Conservation (phyloP, 2,329 filamentous ascomycete species). For the Fusarium setosum region DNA sequence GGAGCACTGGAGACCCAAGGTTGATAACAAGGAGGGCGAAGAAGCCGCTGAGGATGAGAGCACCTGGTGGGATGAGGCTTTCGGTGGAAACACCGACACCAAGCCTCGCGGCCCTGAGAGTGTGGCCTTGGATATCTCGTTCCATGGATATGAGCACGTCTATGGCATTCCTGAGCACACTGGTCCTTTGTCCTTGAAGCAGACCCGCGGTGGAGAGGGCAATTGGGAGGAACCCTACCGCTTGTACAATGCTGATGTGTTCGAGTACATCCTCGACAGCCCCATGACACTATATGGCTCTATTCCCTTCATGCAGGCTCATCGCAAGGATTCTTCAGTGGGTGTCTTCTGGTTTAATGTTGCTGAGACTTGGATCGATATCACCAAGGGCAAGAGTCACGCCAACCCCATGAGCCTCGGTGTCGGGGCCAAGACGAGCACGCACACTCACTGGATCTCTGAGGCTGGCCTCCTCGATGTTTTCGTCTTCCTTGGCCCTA, state of each 20-base stretch:
- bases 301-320: slow-evolving; percentile 98
- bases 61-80: slow-evolving; percentile 98
- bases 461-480: slow-evolving; percentile 90
- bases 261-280: slow-evolving; percentile 96
- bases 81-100: slow-evolving; percentile 93
- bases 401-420: slow-evolving; percentile 84
- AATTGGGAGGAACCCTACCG: slow-evolving; percentile 92
- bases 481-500: slow-evolving; percentile 94
- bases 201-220: slow-evolving; percentile 88
- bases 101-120: slow-evolving; percentile 97
- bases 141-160: slow-evolving; percentile 91
- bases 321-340: slow-evolving; percentile 91
- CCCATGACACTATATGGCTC: slow-evolving; percentile 99
- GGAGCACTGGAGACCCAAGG: slow-evolving; percentile 94
- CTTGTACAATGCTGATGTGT: slow-evolving; percentile 96
- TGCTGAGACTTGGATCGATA: slow-evolving; percentile 97
- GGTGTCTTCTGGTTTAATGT: slow-evolving; percentile 98
- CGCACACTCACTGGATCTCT: slow-evolving; percentile 96
- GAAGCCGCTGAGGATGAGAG: slow-evolving; percentile 78
- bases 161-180: slow-evolving; percentile 96
- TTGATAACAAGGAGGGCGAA: slow-evolving; percentile 71
- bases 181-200: slow-evolving; percentile 86
- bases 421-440: slow-evolving; percentile 75
- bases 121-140: slow-evolving; percentile 89
- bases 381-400: slow-evolving; percentile 80